Conservation (phyloP, 768 basidiomycete genomes). For the Boletus rufocinnamomeus region DNA sequence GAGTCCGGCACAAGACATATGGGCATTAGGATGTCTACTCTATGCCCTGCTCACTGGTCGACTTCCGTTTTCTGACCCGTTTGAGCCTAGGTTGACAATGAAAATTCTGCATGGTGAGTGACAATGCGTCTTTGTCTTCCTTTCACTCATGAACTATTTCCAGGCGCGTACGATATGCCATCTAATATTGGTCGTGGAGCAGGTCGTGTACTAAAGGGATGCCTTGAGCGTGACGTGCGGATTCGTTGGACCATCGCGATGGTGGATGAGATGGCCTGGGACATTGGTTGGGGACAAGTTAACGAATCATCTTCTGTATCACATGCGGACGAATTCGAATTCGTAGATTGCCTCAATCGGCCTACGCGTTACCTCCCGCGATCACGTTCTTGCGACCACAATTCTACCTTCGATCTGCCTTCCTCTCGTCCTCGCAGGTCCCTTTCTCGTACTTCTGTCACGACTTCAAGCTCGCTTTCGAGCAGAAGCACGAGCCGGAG, state of each 20-base stretch:
- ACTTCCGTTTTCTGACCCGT: constrained; percentile 88
- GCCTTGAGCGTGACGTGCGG: constrained; percentile 63
- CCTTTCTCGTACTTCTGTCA: constrained; percentile 49
- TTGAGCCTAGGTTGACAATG: constrained; percentile 89
- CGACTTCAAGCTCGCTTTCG: constrained; percentile 42
- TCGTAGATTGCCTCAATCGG: constrained; percentile 22
- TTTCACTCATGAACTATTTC: constrained; percentile 11
- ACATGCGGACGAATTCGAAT: constrained; percentile 33
- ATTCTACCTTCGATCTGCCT: constrained; percentile 15
- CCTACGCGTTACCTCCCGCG: constrained; percentile 23
- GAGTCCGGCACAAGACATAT: constrained; percentile 86
- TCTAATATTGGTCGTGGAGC: constrained; percentile 58
- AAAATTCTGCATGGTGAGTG: constrained; percentile 82
- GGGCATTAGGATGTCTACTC: constrained; percentile 92
- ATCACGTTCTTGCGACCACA: constrained; percentile 34
- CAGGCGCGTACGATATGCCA: constrained; percentile 67
- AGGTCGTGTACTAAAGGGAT: constrained; percentile 74
- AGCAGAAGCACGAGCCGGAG: constrained; percentile 43
- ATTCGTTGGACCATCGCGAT: constrained; percentile 79
- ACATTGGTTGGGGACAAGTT: constrained; percentile 66
- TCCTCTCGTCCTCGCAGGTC: constrained; percentile 44
- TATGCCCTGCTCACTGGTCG: constrained; percentile 81
- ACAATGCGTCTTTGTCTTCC: constrained; percentile 16
- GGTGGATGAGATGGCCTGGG: constrained; percentile 82
- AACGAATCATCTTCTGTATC: constrained; percentile 37